Conservation (phyloP, 805 yeast genomes). For the Ogataea nonfermentans region DNA sequence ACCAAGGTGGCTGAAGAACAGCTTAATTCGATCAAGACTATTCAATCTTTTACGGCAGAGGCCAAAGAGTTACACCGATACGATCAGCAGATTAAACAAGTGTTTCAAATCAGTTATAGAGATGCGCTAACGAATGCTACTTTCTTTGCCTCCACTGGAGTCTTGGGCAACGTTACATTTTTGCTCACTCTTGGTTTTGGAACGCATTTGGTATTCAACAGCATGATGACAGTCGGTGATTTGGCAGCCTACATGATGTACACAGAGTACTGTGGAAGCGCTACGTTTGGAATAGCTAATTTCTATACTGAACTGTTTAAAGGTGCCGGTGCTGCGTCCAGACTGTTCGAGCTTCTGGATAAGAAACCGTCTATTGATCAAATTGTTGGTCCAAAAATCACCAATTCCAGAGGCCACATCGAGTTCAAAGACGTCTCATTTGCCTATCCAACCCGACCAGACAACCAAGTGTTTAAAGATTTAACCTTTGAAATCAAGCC, state of each 20-base stretch:
- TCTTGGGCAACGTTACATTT: conserved; percentile 79
- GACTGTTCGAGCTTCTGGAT: conserved; percentile 85
- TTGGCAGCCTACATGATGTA: conserved; percentile 92
- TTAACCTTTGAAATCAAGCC: conserved; percentile 63
- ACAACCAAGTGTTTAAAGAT: conserved; percentile 60
- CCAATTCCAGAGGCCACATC: conserved; percentile 52
- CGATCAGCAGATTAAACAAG: conserved; percentile 64
- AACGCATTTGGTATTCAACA: conserved; percentile 70
- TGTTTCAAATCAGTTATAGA: conserved; percentile 67
- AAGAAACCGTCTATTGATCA: conserved; percentile 72
- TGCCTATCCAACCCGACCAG: conserved; percentile 83
- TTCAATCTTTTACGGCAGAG: conserved; percentile 91
- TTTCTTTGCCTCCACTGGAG: conserved; percentile 76
- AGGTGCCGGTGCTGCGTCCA: conserved; percentile 94
- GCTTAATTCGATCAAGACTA: conserved; percentile 77
- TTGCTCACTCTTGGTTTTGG: conserved; percentile 77
- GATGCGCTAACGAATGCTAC: conserved; percentile 82
- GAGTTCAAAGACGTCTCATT: conserved; percentile 66
- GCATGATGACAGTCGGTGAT: conserved; percentile 81
- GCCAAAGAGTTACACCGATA: conserved; percentile 71
- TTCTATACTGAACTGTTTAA: conserved; percentile 94
- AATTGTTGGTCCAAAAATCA: conserved; percentile 54
- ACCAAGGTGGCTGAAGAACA: conserved; percentile 93
- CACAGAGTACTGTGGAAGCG: conserved; percentile 90
- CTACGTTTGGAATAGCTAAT: conserved; percentile 86